Conservation (phyloP, 495 filamentous ascomycete species). For the Neurospora sp. region DNA sequence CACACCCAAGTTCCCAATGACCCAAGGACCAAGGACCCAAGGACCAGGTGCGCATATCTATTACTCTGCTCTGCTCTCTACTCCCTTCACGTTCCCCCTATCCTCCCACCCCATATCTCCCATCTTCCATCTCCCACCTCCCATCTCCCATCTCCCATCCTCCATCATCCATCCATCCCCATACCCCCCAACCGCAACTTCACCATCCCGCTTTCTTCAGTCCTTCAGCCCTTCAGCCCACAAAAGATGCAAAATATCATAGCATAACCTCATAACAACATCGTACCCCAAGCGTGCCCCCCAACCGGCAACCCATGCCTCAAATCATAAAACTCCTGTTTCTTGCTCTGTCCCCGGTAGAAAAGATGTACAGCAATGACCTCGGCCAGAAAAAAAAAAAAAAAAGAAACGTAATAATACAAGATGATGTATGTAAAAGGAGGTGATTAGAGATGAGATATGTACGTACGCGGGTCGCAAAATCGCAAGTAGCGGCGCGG, state of each 20-base stretch:
- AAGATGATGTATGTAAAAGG: not conserved
- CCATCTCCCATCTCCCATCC: not conserved
- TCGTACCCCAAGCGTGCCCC: not conserved
- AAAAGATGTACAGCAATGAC: not conserved
- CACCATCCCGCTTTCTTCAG: not conserved
- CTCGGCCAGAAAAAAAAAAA: not conserved
- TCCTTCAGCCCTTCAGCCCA: not conserved
- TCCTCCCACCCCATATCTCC: not conserved
- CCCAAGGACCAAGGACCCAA: not conserved
- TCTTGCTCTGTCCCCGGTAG: not conserved
- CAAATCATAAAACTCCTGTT: not conserved
- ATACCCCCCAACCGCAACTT: not conserved
- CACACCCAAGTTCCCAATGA: not conserved
- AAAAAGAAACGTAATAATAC: not conserved
- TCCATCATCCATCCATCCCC: not conserved
- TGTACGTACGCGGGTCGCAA: not conserved
- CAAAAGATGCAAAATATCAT: not conserved
- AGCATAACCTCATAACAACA: not conserved
- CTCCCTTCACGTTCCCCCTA: not conserved
- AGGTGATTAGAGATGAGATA: not conserved
- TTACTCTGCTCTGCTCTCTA: not conserved
- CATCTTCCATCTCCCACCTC: too few species aligned
- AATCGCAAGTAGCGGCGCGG: too few species aligned
- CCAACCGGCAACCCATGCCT: not conserved
- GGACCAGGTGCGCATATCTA: not conserved